phyloP scores from a whole-genome alignment of 2,329 filamentous ascomycete genomes.

The Onygena corvina region DNA sequence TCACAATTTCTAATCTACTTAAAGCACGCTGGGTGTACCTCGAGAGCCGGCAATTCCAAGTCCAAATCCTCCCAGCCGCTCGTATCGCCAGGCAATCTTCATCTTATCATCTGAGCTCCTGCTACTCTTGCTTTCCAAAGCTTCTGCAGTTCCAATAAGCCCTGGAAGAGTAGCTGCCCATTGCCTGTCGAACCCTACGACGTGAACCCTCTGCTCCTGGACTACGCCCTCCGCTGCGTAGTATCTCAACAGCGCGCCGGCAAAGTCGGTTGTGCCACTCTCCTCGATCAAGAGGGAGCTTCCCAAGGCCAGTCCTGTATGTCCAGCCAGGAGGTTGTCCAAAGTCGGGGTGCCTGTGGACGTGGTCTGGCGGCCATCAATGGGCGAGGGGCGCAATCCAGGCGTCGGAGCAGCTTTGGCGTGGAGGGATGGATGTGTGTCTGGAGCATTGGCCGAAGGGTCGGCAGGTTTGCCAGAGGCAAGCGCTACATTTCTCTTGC shows the following conservation, averaged over 20 bases:
- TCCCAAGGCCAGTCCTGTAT: slow-evolving; percentile 72
- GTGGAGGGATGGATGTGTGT: slow-evolving; percentile 13
- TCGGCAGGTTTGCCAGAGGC: slow-evolving; percentile 27
- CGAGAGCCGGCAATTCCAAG: slow-evolving; percentile 42
- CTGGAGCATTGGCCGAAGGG: slow-evolving; percentile 11
- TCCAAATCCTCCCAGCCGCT: slow-evolving; percentile 62
- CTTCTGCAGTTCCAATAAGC: slow-evolving; percentile 42
- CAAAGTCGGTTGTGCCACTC: slow-evolving; percentile 86
- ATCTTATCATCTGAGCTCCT: slow-evolving; percentile 57
- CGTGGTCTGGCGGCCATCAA: slow-evolving; percentile 76
- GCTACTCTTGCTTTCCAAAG: slow-evolving; percentile 33
- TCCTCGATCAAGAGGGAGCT: slow-evolving; percentile 73
- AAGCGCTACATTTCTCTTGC: slow-evolving; percentile 53
- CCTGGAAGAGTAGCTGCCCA: slow-evolving; percentile 82
- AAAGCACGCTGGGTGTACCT: slow-evolving; percentile 51
- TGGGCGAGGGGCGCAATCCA: slow-evolving; percentile 68
- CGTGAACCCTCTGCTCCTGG: slow-evolving; percentile 79
- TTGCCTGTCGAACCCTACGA: slow-evolving; percentile 63
- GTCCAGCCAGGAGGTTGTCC: slow-evolving; percentile 73
- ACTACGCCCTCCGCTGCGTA: slow-evolving; percentile 88
- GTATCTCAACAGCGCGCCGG: slow-evolving; percentile 69
- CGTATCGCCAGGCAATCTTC: slow-evolving; percentile 99
- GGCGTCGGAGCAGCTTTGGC: slow-evolving; percentile 25
- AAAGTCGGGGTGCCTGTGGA: slow-evolving; percentile 83
- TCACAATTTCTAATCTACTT: not conserved